phyloP scores from a whole-genome alignment of 108 stramenopile species.

The Licmophora abbreviata region DNA sequence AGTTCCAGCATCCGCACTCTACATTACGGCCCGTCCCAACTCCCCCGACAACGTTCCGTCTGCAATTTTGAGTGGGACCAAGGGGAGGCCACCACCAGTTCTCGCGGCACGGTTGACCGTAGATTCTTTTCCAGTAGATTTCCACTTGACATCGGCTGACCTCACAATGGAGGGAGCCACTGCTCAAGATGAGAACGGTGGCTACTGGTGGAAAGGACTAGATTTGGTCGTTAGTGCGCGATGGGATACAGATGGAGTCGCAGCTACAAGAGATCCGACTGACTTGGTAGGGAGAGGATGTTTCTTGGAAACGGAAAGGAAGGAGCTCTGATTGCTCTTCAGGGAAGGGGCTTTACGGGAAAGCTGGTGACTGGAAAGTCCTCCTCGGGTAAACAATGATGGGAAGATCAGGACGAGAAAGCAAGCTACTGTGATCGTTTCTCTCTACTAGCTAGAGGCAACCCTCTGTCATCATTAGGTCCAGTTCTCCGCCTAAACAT shows the following conservation, averaged over 20 bases:
- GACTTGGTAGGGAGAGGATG: constrained; percentile 52
- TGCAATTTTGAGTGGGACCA: constrained; percentile 40
- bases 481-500: too few relatives aligned
- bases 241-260: constrained; percentile 50
- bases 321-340: too few relatives aligned
- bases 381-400: too few relatives aligned
- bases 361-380: too few relatives aligned
- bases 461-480: too few relatives aligned
- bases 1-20: constrained; percentile 43
- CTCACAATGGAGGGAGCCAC: constrained; percentile 38
- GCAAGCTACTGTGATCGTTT: too few relatives aligned
- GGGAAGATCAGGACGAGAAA: too few relatives aligned
- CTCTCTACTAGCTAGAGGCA: too few relatives aligned
- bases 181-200: not conserved
- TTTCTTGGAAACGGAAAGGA: too few relatives aligned
- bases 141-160: constrained; percentile 22
- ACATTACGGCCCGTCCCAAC: constrained; percentile 42
- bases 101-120: constrained; percentile 30
- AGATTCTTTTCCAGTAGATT: constrained; percentile 40
- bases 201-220: constrained; percentile 33
- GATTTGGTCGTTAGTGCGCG: constrained; percentile 53
- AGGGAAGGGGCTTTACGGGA: too few relatives aligned
- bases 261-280: constrained; percentile 47
- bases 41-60: constrained; percentile 44
- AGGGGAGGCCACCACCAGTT: constrained; percentile 56